phyloP scores from a whole-genome alignment of 345 rosid species.

The Murraya paniculata region DNA sequence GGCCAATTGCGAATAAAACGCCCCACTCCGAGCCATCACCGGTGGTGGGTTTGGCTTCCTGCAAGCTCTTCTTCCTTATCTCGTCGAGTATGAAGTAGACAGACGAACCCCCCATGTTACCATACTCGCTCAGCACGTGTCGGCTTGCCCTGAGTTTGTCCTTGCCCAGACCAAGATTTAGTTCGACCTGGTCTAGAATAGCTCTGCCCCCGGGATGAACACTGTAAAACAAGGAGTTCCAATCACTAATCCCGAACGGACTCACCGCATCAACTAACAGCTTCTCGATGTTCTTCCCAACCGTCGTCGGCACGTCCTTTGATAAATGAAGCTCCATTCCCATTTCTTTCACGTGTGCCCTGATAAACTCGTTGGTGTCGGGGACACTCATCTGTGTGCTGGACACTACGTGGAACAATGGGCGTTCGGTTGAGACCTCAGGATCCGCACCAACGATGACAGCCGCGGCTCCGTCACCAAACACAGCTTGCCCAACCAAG shows the following conservation, averaged over 20 bases:
- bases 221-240: not conserved
- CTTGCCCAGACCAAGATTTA: not conserved
- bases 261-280: not conserved
- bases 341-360: not conserved
- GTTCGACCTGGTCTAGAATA: not conserved
- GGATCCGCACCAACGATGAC: not conserved
- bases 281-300: not conserved
- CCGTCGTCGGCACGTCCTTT: not conserved
- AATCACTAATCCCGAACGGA: not conserved
- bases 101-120: not conserved
- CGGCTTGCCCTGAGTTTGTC: not conserved
- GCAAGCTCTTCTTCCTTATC: not conserved
- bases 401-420: not conserved
- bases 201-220: not conserved
- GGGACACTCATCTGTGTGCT: not conserved
- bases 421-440: not conserved
- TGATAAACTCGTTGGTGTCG: not conserved
- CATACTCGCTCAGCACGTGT: not conserved
- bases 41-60: conserved; percentile 1
- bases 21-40: conserved; percentile 12
- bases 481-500: conserved; percentile 1
- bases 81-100: conserved; percentile 4
- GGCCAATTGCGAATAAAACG: not conserved
- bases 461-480: not conserved
- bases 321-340: not conserved